phyloP scores from a whole-genome alignment of 75 land plant species.

The Chamaecyparis obtusa region DNA sequence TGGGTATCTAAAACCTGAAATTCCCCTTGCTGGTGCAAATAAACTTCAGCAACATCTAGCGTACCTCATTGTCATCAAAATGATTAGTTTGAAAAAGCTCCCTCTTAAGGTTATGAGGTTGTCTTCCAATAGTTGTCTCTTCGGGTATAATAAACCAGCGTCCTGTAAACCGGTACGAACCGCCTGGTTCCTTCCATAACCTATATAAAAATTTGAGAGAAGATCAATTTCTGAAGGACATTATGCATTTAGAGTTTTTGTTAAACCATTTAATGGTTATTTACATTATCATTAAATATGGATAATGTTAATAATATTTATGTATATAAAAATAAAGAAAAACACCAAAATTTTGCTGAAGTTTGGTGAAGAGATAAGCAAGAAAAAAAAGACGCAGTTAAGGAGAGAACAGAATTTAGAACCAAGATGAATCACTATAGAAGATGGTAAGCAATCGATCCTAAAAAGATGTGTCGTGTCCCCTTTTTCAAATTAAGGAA shows the following conservation, averaged over 20 bases:
- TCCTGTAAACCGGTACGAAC: conserved; percentile 59
- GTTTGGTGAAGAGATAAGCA: no score
- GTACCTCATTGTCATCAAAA: conserved; percentile 80
- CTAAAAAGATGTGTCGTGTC: no score
- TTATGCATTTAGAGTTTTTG: neutral
- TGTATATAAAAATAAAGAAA: no score
- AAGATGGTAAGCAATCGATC: no score
- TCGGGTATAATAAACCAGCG: conserved; percentile 92
- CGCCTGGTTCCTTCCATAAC: conserved; percentile 83
- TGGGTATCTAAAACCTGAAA: neutral
- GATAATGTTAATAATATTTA: no score
- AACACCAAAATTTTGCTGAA: no score
- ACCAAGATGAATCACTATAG: no score
- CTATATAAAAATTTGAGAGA: conserved; percentile 34
- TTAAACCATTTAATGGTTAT: neutral
- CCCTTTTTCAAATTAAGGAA: no score
- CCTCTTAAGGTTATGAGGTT: conserved; percentile 79
- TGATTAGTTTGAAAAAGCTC: conserved; percentile 88
- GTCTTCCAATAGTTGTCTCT: conserved; percentile 89
- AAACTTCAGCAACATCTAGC: neutral
- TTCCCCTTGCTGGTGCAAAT: neutral
- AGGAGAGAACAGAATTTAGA: no score
- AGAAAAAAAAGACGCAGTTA: no score
- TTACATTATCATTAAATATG: no score
- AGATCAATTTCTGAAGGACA: neutral